Percentiles rank a stretch among this genome's conserved stretches.
These are phyloP conservation scores for Carex pumila DNA, from an alignment of 176 grass and related monocot genomes.

Conservation along the genomic window DNA sequence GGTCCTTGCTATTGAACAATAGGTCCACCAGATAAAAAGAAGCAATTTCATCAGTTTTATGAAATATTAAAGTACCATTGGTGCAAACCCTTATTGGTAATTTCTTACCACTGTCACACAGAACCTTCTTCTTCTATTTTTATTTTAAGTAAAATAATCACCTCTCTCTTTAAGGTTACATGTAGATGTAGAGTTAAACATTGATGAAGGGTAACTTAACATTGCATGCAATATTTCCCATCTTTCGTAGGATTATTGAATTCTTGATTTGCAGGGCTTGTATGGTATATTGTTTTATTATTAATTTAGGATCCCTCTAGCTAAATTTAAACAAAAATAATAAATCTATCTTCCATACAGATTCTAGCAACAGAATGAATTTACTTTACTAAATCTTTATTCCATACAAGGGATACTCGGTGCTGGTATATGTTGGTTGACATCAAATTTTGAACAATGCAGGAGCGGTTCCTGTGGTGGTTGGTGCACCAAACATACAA, in stretches of 20 bases:
- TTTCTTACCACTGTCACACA: not conserved
- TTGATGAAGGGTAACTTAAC: not conserved
- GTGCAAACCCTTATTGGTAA: too few relatives aligned
- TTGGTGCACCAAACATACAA: slow-evolving; percentile 95
- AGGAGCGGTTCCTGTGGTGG: slow-evolving; percentile 88
- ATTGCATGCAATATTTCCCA: not conserved
- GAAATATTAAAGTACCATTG: not conserved
- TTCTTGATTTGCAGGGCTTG: not conserved
- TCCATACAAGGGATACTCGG: not conserved
- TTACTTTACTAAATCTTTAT: not conserved
- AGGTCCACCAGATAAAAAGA: not conserved
- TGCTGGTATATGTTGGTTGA: not conserved
- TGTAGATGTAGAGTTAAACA: not conserved
- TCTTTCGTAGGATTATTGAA: not conserved
- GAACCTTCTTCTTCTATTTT: not conserved
- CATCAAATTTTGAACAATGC: slow-evolving; percentile 1
- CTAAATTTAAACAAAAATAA: not conserved
- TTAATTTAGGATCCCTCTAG: not conserved
- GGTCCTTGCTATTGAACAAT: not conserved
- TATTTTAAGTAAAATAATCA: not conserved
- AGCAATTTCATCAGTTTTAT: not conserved
- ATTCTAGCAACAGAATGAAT: not conserved
- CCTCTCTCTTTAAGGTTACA: not conserved
- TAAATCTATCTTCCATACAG: not conserved
- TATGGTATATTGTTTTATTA: not conserved